Base-by-base conservation (phyloP, 352 stramenopile species). In the Globisporangium mamillatum region DNA sequence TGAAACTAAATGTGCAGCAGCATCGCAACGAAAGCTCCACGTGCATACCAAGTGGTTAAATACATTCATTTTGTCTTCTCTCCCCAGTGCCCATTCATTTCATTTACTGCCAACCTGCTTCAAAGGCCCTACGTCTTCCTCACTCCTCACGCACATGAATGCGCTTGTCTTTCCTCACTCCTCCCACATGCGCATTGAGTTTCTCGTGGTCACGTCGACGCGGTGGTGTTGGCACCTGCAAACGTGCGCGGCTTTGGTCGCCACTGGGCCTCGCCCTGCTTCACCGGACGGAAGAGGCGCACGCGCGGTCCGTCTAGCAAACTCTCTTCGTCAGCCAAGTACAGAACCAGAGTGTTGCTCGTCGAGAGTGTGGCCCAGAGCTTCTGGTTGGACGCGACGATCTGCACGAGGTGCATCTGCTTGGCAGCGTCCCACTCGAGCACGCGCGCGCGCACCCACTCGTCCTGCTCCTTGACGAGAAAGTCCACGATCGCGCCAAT, bases 401-500 rank as follows among this genome's bases (percentile, higher is more conserved):
- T 58, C 56, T 92, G 80, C 61, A 95, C 73, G 12, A 91, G 76
- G 55, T 95, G 87, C 73, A 91, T 73, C 48, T 82, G 76, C 25
- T 88, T 84, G 27, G 74, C 71, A 7, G 72, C 74, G 57, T 93
- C 86, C 74, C 78, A 95, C 60, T 90, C 77, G 20, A 93, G 12
- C 53, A 95, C 86, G 4, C 75, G 81, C 18, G 88, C 86, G 5
- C 88, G 88, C 69, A 84, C 65, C 86, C 86, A 95, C 20, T 83
- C 80, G 62, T 86, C 83, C 56, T 90, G 74, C 7, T 82, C 75
- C 67, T 91, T 88, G 60, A 76, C 71, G 25, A 89, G 73, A 70
- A 89, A 92, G 32, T 95, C 88, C 41, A 95, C 83, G 18, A 93
- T 89, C 62, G 80, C 86, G 53, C 85, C 86, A 25, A 93, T 67